A percentile compares a stretch with the other conserved stretches of the same genome.
phyloP scores from a whole-genome alignment of 2,329 filamentous ascomycete species.

The Huntiella omanensis region DNA sequence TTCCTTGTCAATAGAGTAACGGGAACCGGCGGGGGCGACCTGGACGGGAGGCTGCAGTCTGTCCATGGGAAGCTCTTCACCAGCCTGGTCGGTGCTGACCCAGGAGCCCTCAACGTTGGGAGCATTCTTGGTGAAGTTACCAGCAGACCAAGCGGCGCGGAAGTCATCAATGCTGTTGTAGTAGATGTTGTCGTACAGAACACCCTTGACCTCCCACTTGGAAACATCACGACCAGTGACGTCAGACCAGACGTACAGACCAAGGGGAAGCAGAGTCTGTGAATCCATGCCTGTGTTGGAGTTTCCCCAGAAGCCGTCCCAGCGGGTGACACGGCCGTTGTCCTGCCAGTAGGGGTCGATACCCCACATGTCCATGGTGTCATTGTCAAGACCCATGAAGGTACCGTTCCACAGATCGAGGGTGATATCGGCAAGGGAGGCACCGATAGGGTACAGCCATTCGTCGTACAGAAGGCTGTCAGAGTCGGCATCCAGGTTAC shows the following conservation, averaged over 20 bases:
- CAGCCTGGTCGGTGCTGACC: conserved; percentile 19
- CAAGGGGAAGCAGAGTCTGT: conserved; percentile 23
- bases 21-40: conserved; percentile 21
- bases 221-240: conserved; percentile 24
- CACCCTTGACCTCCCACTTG: conserved; percentile 23
- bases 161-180: conserved; percentile 19
- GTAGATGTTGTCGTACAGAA: conserved; percentile 23
- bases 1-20: conserved; percentile 24
- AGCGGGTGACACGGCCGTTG: conserved; percentile 21
- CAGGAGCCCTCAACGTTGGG: conserved; percentile 19
- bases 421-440: conserved; percentile 27
- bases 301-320: conserved; percentile 23
- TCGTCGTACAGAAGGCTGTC: conserved; percentile 18
- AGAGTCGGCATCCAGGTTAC: conserved; percentile 18
- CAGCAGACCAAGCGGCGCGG: conserved; percentile 20
- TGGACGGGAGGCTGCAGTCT: conserved; percentile 20
- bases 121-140: conserved; percentile 19
- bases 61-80: conserved; percentile 18
- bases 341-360: conserved; percentile 23
- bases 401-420: conserved; percentile 20
- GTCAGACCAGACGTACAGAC: conserved; percentile 26
- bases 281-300: conserved; percentile 18
- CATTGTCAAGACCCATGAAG: conserved; percentile 18
- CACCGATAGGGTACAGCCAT: conserved; percentile 12
- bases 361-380: conserved; percentile 17